phyloP scores from a whole-genome alignment of 768 basidiomycete species.

The Ephemerocybe angulata region DNA sequence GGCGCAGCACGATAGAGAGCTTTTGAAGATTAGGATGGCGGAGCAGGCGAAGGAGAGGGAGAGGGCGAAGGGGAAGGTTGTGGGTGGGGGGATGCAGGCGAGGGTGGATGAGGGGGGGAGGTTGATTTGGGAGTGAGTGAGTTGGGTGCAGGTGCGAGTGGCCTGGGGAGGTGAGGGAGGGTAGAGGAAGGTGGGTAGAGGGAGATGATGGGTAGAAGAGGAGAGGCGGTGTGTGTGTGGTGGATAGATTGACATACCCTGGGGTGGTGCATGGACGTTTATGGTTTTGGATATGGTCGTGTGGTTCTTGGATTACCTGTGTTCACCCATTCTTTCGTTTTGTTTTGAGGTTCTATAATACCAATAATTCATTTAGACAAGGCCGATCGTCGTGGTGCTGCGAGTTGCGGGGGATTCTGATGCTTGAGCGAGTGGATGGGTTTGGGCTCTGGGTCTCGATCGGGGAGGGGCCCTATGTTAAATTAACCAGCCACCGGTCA shows the following conservation, averaged over 20 bases:
- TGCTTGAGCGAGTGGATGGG: no score
- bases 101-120: constrained; percentile 54
- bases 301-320: no score
- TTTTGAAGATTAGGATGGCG: constrained; percentile 48
- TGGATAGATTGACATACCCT: not conserved
- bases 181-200: not conserved
- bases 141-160: constrained; percentile 1
- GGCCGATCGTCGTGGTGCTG: no score
- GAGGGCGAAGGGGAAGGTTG: constrained; percentile 37
- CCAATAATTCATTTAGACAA: no score
- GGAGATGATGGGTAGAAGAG: not conserved
- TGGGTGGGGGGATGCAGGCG: constrained; percentile 61
- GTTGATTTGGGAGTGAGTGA: constrained; percentile 52
- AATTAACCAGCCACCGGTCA: no score
- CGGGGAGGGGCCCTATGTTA: no score
- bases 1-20: constrained; percentile 49
- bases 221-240: not conserved
- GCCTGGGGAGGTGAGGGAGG: not conserved
- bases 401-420: no score
- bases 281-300: not conserved
- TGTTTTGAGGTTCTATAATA: no score
- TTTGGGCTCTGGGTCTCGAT: no score
- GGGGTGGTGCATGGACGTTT: not conserved
- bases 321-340: no score
- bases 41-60: constrained; percentile 62